Percentiles rank a stretch among this genome's conserved stretches.
These are phyloP conservation scores for Gossypium longicalyx DNA, from an alignment of 345 rosid genomes.

Conservation along the genomic window DNA sequence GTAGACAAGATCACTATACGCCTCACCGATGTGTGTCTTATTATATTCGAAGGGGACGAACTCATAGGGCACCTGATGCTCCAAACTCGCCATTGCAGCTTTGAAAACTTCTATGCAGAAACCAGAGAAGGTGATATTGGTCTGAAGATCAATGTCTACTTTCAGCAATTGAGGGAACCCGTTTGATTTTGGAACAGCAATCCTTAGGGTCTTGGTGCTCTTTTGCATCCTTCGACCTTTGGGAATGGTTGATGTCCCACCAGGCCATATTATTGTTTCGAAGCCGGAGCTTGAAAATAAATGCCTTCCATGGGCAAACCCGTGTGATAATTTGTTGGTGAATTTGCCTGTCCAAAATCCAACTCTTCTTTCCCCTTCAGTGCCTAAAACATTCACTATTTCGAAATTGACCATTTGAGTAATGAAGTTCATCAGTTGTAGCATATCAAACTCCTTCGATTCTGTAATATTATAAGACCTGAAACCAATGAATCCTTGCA, in stretches of 20 bases:
- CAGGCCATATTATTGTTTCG: conserved; percentile 33
- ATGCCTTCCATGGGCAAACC: background rate
- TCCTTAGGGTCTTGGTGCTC: background rate
- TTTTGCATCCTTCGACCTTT: background rate
- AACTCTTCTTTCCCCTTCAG: conserved; percentile 13
- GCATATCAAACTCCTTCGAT: background rate
- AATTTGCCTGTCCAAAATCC: background rate
- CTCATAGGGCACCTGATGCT: background rate
- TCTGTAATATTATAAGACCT: conserved; percentile 23
- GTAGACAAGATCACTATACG: background rate
- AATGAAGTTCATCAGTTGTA: background rate
- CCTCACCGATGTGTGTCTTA: background rate
- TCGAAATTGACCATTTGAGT: conserved; percentile 18
- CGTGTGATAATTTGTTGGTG: background rate
- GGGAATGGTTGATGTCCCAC: conserved; percentile 26
- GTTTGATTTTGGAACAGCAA: background rate
- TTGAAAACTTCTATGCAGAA: conserved; percentile 11
- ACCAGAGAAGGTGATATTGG: background rate
- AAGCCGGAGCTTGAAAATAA: conserved; percentile 8
- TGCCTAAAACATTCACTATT: conserved; percentile 30
- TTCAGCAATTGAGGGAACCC: background rate
- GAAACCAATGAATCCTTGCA: conserved; percentile 42
- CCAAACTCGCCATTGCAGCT: conserved; percentile 20
- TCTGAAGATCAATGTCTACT: background rate
- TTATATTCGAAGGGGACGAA: background rate